Evolutionary conservation across 2,329 filamentous ascomycete genomes (phyloP).

Genomic region (Hymenoscyphus infarciens): DNA sequence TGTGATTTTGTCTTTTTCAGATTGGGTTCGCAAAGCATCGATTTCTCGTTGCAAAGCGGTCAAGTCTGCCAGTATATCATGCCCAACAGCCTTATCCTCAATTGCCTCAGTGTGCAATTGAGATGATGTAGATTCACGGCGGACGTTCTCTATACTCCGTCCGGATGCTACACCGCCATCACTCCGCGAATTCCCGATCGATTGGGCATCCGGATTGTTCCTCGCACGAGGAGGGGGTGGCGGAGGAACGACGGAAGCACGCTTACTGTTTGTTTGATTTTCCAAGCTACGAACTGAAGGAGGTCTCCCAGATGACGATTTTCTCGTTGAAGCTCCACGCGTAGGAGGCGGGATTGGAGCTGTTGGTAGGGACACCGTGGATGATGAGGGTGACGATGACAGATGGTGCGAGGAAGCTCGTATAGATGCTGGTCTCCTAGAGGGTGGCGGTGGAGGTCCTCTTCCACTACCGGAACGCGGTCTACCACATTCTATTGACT

Average conservation of each 20-base stretch:
- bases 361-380: conserved; percentile 35
- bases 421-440: conserved; percentile 29
- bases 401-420: conserved; percentile 24
- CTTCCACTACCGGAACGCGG: conserved; percentile 22
- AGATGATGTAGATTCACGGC: conserved; percentile 25
- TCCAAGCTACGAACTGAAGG: conserved; percentile 30
- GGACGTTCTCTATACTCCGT: conserved; percentile 24
- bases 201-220: conserved; percentile 28
- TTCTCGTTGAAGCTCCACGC: conserved; percentile 25
- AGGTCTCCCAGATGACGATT: conserved; percentile 22
- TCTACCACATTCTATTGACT: conserved; percentile 14
- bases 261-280: conserved; percentile 25
- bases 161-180: conserved; percentile 29
- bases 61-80: conserved; percentile 69
- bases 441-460: conserved; percentile 35
- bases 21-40: conserved; percentile 56
- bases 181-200: conserved; percentile 20
- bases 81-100: conserved; percentile 41
- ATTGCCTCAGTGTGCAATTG: conserved; percentile 22
- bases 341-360: conserved; percentile 39
- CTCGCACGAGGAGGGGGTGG: conserved; percentile 42
- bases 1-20: conserved; percentile 30
- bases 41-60: conserved; percentile 71
- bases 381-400: conserved; percentile 30
- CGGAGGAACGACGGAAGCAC: conserved; percentile 28